A percentile compares a stretch with the other conserved stretches of the same genome.
These are phyloP conservation scores for Penicillium verhagenii DNA, from an alignment of 495 filamentous ascomycete species.

Conservation along the genomic window DNA sequence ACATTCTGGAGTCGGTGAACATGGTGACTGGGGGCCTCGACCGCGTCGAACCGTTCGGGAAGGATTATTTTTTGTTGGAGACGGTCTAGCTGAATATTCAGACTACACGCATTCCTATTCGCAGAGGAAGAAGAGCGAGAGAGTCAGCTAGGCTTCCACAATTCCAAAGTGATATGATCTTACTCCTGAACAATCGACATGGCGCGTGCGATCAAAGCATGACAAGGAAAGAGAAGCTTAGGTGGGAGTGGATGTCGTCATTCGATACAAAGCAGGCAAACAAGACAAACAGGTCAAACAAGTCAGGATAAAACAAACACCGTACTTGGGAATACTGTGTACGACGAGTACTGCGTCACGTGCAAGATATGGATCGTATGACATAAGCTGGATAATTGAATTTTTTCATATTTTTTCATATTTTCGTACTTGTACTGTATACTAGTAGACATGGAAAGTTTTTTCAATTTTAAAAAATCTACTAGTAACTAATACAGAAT, in stretches of 20 bases:
- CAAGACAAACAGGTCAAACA: constrained; percentile 16
- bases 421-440: too few relatives aligned
- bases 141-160: neutral
- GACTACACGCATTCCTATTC: constrained; percentile 69
- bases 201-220: constrained; percentile 6
- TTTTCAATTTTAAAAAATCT: too few relatives aligned
- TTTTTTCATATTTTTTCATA: too few relatives aligned
- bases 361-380: neutral
- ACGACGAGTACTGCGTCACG: neutral
- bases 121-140: neutral
- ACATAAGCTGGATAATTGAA: too few relatives aligned
- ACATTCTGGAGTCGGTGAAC: constrained; percentile 55
- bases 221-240: neutral
- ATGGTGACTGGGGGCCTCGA: constrained; percentile 13
- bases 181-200: constrained; percentile 27
- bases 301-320: neutral
- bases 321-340: neutral
- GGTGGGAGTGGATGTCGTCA: constrained; percentile 13
- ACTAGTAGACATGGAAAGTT: too few relatives aligned
- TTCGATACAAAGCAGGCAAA: constrained; percentile 3
- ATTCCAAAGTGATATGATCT: neutral
- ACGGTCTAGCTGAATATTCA: constrained; percentile 79
- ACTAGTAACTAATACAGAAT: too few relatives aligned
- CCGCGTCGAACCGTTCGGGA: constrained; percentile 20
- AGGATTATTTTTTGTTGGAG: constrained; percentile 52